A percentile compares a stretch with the other conserved stretches of the same genome.
Conservation (phyloP, 2,329 filamentous ascomycete genomes). For the Ophiostoma quercus region DNA sequence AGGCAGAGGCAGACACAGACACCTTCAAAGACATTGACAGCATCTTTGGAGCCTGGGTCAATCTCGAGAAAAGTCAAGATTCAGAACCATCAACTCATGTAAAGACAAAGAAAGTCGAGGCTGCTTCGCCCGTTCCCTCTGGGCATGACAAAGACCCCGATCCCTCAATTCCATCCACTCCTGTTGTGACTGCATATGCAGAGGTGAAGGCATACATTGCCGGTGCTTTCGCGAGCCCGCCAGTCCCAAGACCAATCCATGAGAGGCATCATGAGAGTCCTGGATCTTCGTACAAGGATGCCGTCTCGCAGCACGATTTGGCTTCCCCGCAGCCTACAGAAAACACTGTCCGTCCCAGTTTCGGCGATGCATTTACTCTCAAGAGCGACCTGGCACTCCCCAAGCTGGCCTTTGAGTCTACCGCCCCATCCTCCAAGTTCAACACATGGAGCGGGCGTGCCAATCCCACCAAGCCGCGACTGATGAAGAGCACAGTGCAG, state of each 20-base stretch:
- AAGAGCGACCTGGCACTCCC: constrained; percentile 25
- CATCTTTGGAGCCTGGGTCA: constrained; percentile 23
- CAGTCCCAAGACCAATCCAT: neutral
- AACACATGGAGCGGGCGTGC: constrained; percentile 28
- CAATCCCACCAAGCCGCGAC: constrained; percentile 20
- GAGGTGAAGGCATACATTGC: constrained; percentile 25
- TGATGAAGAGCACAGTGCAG: constrained; percentile 28
- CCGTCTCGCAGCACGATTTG: neutral
- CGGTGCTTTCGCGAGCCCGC: constrained; percentile 13
- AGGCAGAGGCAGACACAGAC: neutral
- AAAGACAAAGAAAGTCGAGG: neutral
- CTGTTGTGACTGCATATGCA: constrained; percentile 25
- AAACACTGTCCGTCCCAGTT: neutral
- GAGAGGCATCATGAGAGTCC: neutral
- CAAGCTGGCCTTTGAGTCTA: neutral
- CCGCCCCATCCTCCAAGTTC: constrained; percentile 26
- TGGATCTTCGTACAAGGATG: constrained; percentile 22
- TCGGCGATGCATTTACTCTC: constrained; percentile 23
- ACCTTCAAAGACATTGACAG: constrained; percentile 23
- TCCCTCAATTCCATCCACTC: constrained; percentile 22
- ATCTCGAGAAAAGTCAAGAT: constrained; percentile 15
- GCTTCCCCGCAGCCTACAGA: neutral
- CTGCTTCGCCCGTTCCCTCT: neutral
- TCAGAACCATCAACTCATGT: neutral
- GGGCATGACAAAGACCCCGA: neutral